Base-by-base conservation (phyloP, 1,284 basidiomycete genomes). In the Coniferiporia sulphurascens region DNA sequence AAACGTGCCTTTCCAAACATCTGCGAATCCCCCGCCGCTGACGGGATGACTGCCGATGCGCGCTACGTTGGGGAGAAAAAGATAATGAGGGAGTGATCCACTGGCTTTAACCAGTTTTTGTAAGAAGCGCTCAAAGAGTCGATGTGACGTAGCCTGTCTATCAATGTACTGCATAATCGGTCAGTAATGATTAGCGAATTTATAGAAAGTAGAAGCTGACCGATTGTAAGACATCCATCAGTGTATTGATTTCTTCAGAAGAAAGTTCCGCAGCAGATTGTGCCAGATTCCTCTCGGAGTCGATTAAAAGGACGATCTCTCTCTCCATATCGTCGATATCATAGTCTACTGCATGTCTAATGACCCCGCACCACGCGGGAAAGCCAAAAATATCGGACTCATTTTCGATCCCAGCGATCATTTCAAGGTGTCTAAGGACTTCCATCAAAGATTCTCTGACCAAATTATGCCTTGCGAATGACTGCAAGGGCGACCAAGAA, bases 21-120 rank as follows among this genome's bases (percentile, higher is more conserved):
- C 59, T 5, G 59, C 54, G 44, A 57, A 61, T 2, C 59, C 59
- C 5, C 55, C 60, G 21, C 60, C 60, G 8, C 35, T 43, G 22
- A 61, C 43, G 4, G 60, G 51, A 32, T 59, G 38, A 8, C 48
- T 36, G 5, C 57, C 57, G 13, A 46, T 8, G 5, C 50, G 36
- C 44, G 36, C 27, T 12, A 53, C 13, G 6, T 44, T 36, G 13
- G 45, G n/a, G 22, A 53, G 21, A 32, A 52, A 44, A n/a, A 59
- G 21, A 34, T 46, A 38, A 9, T 53, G 17, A 27, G 57, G 57
- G 10, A 59, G 44, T 1, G 52, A n/a, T 15, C 57, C 57, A 10
- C 49, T 59, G 5, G 27, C 48, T 15, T 52, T 38, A 6, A 58
- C 56, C 5, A 58, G 4, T 35, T 44, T 58, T 7, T 49, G 36